Conservation (phyloP, 2,329 filamentous ascomycete species). For the Chaetothyriales sp. region DNA sequence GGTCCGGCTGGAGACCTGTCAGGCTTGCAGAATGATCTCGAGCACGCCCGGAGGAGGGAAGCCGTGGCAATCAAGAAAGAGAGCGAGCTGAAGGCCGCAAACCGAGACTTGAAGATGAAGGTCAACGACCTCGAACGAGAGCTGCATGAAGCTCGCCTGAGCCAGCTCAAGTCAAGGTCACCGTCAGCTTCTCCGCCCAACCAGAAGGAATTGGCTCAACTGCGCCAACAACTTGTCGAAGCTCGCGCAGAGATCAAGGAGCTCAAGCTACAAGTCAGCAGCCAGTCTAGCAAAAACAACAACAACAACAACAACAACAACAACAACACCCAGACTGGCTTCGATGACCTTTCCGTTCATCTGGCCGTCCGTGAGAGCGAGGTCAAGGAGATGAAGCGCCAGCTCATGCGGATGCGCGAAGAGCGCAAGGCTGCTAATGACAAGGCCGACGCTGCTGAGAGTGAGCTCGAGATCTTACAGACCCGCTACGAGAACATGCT, state of each 20-base stretch:
- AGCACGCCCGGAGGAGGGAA: conserved; percentile 51
- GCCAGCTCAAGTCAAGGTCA: conserved; percentile 33
- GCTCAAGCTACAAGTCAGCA: conserved; percentile 40
- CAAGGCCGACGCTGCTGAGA: conserved; percentile 26
- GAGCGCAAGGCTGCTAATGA: conserved; percentile 29
- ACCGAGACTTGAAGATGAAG: conserved; percentile 49
- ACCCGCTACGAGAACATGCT: conserved; percentile 50
- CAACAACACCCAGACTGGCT: conserved; percentile 50
- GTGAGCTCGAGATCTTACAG: conserved; percentile 33
- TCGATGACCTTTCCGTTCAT: conserved; percentile 50
- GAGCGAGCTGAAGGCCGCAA: conserved; percentile 43
- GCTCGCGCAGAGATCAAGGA: conserved; percentile 42
- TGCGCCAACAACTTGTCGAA: conserved; percentile 46
- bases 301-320: no score
- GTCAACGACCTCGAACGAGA: conserved; percentile 53
- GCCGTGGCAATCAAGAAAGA: conserved; percentile 52
- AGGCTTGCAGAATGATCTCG: conserved; percentile 46
- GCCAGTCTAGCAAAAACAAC: conserved; percentile 49
- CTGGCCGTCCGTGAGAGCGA: conserved; percentile 53
- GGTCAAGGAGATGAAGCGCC: conserved; percentile 39
- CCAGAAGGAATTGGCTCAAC: conserved; percentile 42
- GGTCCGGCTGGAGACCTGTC: conserved; percentile 37
- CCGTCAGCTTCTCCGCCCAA: conserved; percentile 37
- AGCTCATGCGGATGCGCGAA: conserved; percentile 48
- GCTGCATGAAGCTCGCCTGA: conserved; percentile 44